Evolutionary conservation across 2,329 filamentous ascomycete species (phyloP).

Genomic region (Fusarium miscanthi): DNA sequence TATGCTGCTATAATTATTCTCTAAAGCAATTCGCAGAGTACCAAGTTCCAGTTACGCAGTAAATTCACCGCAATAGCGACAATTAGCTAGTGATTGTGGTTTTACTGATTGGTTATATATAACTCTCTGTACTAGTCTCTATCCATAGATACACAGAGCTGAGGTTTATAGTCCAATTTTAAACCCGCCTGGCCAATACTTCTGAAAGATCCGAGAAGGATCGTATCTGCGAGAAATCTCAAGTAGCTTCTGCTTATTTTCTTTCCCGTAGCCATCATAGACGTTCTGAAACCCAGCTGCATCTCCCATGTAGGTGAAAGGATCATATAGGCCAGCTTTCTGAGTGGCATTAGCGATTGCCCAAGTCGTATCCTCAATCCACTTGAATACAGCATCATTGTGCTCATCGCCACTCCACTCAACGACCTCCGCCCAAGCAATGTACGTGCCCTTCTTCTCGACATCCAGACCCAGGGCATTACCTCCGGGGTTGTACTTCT

Average conservation of each 20-base stretch:
- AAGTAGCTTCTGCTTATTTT: conserved; percentile 18
- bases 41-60: too few species aligned
- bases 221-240: conserved; percentile 28
- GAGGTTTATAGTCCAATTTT: conserved; percentile 5
- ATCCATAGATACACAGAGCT: too few species aligned
- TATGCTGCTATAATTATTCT: too few species aligned
- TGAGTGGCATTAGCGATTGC: conserved; percentile 24
- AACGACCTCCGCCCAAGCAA: conserved; percentile 33
- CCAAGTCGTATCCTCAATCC: conserved; percentile 28
- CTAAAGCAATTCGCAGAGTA: too few species aligned
- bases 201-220: conserved; percentile 12
- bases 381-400: conserved; percentile 21
- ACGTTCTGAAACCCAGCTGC: conserved; percentile 24
- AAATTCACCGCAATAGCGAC: too few species aligned
- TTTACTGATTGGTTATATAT: too few species aligned
- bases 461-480: conserved; percentile 30
- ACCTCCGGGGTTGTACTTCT: conserved; percentile 11
- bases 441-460: conserved; percentile 17
- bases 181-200: conserved; percentile 24
- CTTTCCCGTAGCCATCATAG: conserved; percentile 17
- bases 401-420: conserved; percentile 31
- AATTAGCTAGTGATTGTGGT: too few species aligned
- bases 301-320: conserved; percentile 33
- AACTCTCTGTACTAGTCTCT: too few species aligned
- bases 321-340: conserved; percentile 18